Evolutionary conservation across 2,329 filamentous ascomycete genomes (phyloP), one percentile per base, ranked within the genome.

Genomic region (Berkeleyomyces basicola): DNA sequence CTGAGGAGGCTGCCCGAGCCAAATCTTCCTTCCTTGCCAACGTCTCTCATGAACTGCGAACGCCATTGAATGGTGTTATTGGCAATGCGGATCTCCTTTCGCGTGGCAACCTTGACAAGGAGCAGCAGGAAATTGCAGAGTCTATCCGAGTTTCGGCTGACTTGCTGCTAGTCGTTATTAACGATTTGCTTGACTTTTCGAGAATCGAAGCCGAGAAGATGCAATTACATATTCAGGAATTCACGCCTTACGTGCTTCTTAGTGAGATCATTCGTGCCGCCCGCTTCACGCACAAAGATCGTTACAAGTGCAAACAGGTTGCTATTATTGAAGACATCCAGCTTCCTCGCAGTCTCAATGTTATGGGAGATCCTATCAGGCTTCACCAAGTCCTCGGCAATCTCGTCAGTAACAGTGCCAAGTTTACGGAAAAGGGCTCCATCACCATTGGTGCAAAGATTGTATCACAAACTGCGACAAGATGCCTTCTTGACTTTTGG

Each of bases 131-230:
- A 67, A 93, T 90, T 78, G 87, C 88, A 3, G 89, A 95, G 70
- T 92, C 89, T 14, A 93, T 95, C 62, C 83, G 89, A 59, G 81
- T 91, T 40, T 95, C 88, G 58, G 90, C 89, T 0, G 90, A 96
- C 70, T 83, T 93, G 14, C 75, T 96, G 11, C 77, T 96, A 36
- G 93, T 90, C 0, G 89, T 96, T 58, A 96, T 96, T 74, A 96
- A 96, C 70, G 92, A 97, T 70, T 96, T 96, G 61, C 78, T 96
- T 3, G 92, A 97, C 73, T 95, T 96, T 71, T 96, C 90, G 37
- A 95, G 95, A 72, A 90, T 93, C 76, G 90, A 95, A 71, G 89
- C 87, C 2, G 88, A 91, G 68, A 86, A 90, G 71, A 85, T 95
- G 76, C 90, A 93, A 70, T 81, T 91, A 1, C 88, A 88, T 70